These are phyloP conservation scores for Jatropha curcas DNA, from an alignment of 345 rosid species.

Conservation along the genomic window DNA sequence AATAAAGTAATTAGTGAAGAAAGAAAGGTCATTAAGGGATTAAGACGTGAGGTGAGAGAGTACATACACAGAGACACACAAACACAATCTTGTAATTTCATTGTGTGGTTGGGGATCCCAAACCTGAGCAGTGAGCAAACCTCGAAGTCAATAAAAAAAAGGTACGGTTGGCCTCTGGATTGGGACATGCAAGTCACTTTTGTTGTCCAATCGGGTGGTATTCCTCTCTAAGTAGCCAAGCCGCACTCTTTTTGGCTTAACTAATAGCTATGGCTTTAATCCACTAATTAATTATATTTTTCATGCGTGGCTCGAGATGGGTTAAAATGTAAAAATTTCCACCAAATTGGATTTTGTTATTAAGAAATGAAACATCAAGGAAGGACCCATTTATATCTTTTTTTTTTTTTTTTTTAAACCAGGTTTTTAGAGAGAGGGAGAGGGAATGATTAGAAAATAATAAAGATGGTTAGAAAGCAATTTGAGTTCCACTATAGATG, in stretches of 20 bases:
- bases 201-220: slow-evolving; percentile 54
- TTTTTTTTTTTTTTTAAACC: no score
- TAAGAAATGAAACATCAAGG: not conserved
- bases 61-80: not conserved
- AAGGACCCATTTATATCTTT: not conserved
- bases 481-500: slow-evolving; percentile 14
- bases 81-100: slow-evolving; percentile 4
- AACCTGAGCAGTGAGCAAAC: slow-evolving; percentile 27
- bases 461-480: not conserved
- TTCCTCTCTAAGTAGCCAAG: slow-evolving; percentile 24
- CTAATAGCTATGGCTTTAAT: slow-evolving; percentile 8
- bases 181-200: slow-evolving; percentile 37
- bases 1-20: slow-evolving; percentile 32
- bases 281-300: not conserved
- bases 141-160: slow-evolving; percentile 37
- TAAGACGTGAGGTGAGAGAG: not conserved
- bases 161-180: slow-evolving; percentile 45
- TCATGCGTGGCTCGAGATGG: slow-evolving; percentile 59
- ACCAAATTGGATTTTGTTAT: not conserved
- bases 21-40: slow-evolving; percentile 16
- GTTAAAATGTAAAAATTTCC: slow-evolving; percentile 11
- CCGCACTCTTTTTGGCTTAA: slow-evolving; percentile 18
- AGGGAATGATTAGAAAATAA: not conserved
- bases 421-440: not conserved
- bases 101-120: slow-evolving; percentile 48